Evolutionary conservation across 805 yeast species (phyloP).

Genomic region (Zygoascus biomembranicola): DNA sequence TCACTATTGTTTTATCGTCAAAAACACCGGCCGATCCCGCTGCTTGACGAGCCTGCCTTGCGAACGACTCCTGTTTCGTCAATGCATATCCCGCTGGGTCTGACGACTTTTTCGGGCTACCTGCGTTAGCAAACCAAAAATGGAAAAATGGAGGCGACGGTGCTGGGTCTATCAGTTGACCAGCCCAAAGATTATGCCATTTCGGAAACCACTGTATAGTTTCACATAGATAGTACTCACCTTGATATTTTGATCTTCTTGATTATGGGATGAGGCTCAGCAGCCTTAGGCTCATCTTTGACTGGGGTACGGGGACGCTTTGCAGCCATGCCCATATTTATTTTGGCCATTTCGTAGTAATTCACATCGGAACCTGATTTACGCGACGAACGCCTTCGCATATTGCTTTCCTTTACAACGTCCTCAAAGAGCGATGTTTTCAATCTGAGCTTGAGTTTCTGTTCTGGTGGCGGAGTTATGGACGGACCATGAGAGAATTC

Average conservation of each 20-base stretch:
- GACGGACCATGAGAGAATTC: conserved; percentile 1
- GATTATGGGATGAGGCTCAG: background rate
- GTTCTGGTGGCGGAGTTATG: conserved; percentile 9
- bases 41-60: conserved; percentile 23
- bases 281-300: background rate
- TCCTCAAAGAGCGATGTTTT: conserved; percentile 16
- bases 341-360: conserved; percentile 13
- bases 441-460: conserved; percentile 18
- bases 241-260: conserved; percentile 10
- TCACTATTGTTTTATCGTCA: conserved; percentile 2
- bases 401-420: conserved; percentile 11
- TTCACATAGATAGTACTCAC: conserved; percentile 2
- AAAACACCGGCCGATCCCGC: background rate
- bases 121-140: background rate
- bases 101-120: conserved; percentile 13
- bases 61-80: conserved; percentile 23
- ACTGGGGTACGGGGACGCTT: conserved; percentile 9
- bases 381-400: conserved; percentile 11
- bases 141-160: background rate
- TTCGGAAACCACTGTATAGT: too few species aligned
- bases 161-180: background rate
- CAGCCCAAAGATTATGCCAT: too few species aligned
- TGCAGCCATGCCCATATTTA: conserved; percentile 9
- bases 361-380: conserved; percentile 6
- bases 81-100: conserved; percentile 31